Evolutionary conservation across 1,284 basidiomycete species (phyloP).

Genomic region (Cutaneotrichosporon cyanovorans): DNA sequence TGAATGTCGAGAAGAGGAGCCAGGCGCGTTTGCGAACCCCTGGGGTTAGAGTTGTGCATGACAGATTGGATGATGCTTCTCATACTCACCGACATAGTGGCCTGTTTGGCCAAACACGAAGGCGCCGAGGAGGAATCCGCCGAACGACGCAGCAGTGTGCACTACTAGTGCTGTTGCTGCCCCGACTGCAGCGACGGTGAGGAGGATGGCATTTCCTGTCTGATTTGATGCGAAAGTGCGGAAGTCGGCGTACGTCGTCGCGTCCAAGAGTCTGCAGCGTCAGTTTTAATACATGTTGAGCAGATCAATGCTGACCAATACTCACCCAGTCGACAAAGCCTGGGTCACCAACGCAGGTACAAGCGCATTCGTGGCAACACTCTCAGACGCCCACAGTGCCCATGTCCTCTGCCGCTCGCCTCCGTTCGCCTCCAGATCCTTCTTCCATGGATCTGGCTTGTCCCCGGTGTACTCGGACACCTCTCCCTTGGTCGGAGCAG

Average conservation of each 20-base stretch:
- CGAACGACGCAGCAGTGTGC: constrained; percentile 33
- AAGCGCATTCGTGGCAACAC: constrained; percentile 21
- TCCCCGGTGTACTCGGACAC: no score
- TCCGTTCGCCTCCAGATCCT: neutral
- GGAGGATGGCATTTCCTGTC: constrained; percentile 44
- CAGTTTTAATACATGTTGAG: no score
- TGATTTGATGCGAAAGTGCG: constrained; percentile 44
- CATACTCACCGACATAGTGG: constrained; percentile 17
- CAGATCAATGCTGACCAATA: constrained; percentile 3
- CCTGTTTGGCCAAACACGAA: constrained; percentile 39
- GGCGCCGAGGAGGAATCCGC: constrained; percentile 30
- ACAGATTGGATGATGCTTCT: neutral
- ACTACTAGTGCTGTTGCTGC: constrained; percentile 23
- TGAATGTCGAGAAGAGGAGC: constrained; percentile 26
- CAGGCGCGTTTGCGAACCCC: constrained; percentile 32
- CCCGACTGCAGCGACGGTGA: constrained; percentile 37
- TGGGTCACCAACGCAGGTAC: constrained; percentile 32
- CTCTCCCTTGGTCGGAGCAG: no score
- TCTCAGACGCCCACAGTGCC: constrained; percentile 25
- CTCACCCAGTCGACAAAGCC: constrained; percentile 35
- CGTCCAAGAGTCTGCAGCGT: constrained; percentile 29
- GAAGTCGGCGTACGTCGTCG: constrained; percentile 43
- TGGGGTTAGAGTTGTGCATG: neutral
- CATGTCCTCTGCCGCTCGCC: neutral
- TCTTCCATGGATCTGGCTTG: neutral